Conservation (phyloP, 805 yeast species). For the Candida sakaeoensis region DNA sequence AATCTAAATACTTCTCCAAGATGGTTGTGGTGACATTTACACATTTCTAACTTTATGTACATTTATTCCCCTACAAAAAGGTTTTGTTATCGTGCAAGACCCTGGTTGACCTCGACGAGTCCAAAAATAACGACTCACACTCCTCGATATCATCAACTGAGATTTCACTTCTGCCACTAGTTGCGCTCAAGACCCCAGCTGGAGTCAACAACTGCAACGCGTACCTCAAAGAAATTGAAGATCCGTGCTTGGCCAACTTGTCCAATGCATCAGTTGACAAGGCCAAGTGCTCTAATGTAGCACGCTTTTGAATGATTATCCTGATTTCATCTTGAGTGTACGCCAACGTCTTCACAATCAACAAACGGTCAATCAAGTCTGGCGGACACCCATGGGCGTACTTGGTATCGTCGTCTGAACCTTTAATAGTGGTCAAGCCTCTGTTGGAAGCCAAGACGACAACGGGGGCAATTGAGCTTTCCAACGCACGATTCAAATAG, state of each 20-base stretch:
- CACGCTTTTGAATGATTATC: slow-evolving; percentile 77
- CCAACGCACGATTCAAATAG: slow-evolving; percentile 89
- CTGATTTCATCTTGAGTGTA: slow-evolving; percentile 79
- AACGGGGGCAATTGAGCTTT: slow-evolving; percentile 86
- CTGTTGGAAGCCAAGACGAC: slow-evolving; percentile 95
- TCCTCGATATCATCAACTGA: slow-evolving; percentile 73
- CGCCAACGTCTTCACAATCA: slow-evolving; percentile 90
- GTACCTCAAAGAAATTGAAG: slow-evolving; percentile 80
- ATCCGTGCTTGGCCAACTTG: slow-evolving; percentile 68
- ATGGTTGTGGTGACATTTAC: too few species aligned
- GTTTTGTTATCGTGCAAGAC: slow-evolving; percentile 52
- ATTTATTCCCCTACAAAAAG: slow-evolving; percentile 32
- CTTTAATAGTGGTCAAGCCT: slow-evolving; percentile 88
- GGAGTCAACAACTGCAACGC: slow-evolving; percentile 90
- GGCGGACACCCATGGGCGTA: slow-evolving; percentile 98
- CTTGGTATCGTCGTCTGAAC: slow-evolving; percentile 71
- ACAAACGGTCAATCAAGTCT: slow-evolving; percentile 85
- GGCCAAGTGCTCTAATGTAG: slow-evolving; percentile 70
- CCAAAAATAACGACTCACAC: slow-evolving; percentile 78
- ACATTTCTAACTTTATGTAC: too few species aligned
- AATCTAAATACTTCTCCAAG: too few species aligned
- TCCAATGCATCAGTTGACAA: slow-evolving; percentile 68
- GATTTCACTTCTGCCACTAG: slow-evolving; percentile 68
- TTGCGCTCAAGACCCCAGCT: slow-evolving; percentile 75
- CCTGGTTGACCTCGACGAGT: slow-evolving; percentile 75